Evolutionary conservation across 257 asterid genomes (phyloP).

Genomic region (Rhazya stricta): DNA sequence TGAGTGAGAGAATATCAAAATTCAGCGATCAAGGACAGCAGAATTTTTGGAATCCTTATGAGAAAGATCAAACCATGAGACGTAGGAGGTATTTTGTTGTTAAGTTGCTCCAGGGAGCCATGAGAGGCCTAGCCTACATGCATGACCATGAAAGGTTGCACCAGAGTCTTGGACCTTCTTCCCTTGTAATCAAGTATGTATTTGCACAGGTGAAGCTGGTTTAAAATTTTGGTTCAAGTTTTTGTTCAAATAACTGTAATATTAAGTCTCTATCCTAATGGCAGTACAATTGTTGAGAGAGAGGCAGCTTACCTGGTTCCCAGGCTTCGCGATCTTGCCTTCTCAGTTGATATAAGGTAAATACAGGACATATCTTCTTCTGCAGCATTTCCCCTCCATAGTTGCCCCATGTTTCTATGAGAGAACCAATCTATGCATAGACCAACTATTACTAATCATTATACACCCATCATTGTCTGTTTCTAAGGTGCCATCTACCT

Average conservation of each 20-base stretch:
- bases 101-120: constrained; percentile 64
- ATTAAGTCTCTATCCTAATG: constrained; percentile 24
- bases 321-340: constrained; percentile 93
- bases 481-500: not conserved
- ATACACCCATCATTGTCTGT: not conserved
- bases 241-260: not conserved
- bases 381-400: not conserved
- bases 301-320: constrained; percentile 80
- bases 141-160: constrained; percentile 71
- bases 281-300: constrained; percentile 75
- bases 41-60: constrained; percentile 76
- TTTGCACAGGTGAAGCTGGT: constrained; percentile 11
- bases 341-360: constrained; percentile 83
- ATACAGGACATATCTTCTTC: not conserved
- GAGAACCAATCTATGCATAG: not conserved
- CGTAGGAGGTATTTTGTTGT: constrained; percentile 58
- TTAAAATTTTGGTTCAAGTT: constrained; percentile 1
- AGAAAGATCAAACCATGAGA: constrained; percentile 59
- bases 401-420: not conserved
- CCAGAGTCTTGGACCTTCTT: constrained; percentile 96
- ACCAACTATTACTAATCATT: not conserved
- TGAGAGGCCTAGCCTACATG: constrained; percentile 75
- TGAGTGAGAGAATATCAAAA: constrained; percentile 67
- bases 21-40: constrained; percentile 39
- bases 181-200: constrained; percentile 74